A percentile compares a stretch with the other conserved stretches of the same genome.
These are phyloP conservation scores for Ophiostoma tasmaniense DNA, from an alignment of 2,329 filamentous ascomycete genomes.

Conservation along the genomic window DNA sequence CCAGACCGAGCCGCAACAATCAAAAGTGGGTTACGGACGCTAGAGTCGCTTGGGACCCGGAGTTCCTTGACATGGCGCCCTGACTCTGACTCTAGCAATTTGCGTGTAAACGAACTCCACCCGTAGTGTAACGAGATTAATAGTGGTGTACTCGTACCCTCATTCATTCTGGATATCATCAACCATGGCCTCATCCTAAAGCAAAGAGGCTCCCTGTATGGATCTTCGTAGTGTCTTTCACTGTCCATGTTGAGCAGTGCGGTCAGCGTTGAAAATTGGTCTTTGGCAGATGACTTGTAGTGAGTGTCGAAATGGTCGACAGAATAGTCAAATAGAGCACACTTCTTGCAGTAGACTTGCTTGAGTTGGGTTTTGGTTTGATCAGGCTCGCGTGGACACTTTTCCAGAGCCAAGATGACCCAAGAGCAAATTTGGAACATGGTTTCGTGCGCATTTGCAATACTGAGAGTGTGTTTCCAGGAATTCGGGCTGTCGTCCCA, in stretches of 20 bases:
- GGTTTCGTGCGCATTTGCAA: not conserved
- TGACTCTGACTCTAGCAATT: not conserved
- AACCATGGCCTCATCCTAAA: not conserved
- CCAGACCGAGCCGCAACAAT: not conserved
- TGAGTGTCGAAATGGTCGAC: not conserved
- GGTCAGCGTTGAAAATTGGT: not conserved
- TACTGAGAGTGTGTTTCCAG: not conserved
- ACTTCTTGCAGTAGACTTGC: not conserved
- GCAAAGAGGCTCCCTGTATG: not conserved
- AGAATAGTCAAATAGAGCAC: not conserved
- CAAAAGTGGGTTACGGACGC: not conserved
- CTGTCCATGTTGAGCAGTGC: not conserved
- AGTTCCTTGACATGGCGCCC: not conserved
- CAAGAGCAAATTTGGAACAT: not conserved
- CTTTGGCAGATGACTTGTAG: not conserved
- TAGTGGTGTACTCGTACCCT: not conserved
- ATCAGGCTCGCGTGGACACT: not conserved
- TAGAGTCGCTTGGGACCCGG: not conserved
- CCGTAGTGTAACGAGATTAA: not conserved
- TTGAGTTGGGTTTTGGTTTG: accelerated
- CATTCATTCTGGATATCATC: too few relatives aligned
- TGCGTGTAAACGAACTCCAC: not conserved
- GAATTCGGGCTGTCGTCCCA: not conserved
- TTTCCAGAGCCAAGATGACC: not conserved
- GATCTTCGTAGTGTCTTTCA: not conserved